Evolutionary conservation across 1,284 basidiomycete species (phyloP), one percentile per base, ranked within the genome.

Genomic region (Boletus albobrunnescens): DNA sequence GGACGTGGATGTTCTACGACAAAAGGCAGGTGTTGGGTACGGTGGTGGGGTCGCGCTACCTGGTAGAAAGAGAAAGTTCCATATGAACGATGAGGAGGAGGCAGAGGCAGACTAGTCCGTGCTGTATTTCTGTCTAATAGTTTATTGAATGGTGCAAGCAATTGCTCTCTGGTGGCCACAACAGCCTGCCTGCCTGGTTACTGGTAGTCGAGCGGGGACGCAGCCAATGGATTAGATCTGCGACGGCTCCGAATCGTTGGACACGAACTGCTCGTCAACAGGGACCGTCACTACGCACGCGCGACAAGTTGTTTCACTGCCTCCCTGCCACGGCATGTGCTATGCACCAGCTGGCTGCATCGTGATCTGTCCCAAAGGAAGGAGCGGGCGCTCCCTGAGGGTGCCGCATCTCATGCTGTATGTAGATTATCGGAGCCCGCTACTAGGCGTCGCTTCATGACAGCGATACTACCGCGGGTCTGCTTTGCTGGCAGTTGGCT

Each of bases 11-110:
- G 76, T 68, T 50, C 65, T 95, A 33, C 74, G 93, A 52, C 79
- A 81, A 67, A 93, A 91, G 69, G 87, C 85, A 0, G 85, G 84
- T 3, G 81, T 84, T 51, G 86, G 84, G 17, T 84, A 75, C 58
- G 83, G 84, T 6, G 79, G 71, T 36, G 84, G 85, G 3, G 76
- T 74, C 49, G 76, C 77, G 42, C 63, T 88, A 63, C 86, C 86
- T 13, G 85, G 86, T 6, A 72, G 70, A 64, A 89, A 87, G 64
- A 65, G 81, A 54, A 91, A 89, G 64, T 59, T 90, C 48, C 68
- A 70, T 24, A 72, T 67, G 13, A 75, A 74, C 4, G 71, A 71
- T 39, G 63, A 53, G 6, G 66, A 48, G 6, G 65, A 49, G 5
- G 67, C 65, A 4, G 12, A 63, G 23, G 49, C n/a, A 12, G 37